phyloP scores from a whole-genome alignment of 2,329 filamentous ascomycete species.

The Penicillium sclerotiorum region DNA sequence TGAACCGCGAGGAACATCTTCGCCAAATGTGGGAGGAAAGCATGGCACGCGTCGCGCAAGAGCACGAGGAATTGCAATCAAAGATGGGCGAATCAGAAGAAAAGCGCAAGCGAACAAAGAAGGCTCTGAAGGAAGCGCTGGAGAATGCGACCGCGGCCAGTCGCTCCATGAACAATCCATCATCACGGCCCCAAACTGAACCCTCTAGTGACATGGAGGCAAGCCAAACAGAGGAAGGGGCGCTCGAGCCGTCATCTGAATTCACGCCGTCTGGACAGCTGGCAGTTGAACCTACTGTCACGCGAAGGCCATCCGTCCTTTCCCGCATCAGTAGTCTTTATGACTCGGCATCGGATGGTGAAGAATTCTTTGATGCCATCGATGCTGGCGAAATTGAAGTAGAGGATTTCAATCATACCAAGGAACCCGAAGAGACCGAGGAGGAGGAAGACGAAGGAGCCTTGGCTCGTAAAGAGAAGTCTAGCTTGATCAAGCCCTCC shows the following conservation, averaged over 20 bases:
- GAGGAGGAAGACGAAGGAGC: slow-evolving; percentile 42
- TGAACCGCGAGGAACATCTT: slow-evolving; percentile 89
- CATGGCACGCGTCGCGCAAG: slow-evolving; percentile 93
- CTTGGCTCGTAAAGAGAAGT: slow-evolving; percentile 52
- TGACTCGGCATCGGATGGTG: slow-evolving; percentile 74
- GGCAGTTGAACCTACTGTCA: slow-evolving; percentile 31
- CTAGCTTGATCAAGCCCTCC: slow-evolving; percentile 70
- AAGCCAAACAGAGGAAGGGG: slow-evolving; percentile 33
- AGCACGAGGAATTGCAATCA: slow-evolving; percentile 88
- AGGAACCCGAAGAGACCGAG: slow-evolving; percentile 50
- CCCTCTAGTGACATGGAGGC: slow-evolving; percentile 36
- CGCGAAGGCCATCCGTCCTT: slow-evolving; percentile 67
- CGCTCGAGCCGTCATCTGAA: slow-evolving; percentile 12
- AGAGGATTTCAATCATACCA: slow-evolving; percentile 59
- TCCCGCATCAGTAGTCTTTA: slow-evolving; percentile 74
- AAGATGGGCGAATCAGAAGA: slow-evolving; percentile 86
- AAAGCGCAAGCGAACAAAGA: slow-evolving; percentile 87
- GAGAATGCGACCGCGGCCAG: slow-evolving; percentile 55
- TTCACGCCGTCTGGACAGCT: slow-evolving; percentile 13
- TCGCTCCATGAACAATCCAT: slow-evolving; percentile 36
- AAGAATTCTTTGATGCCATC: slow-evolving; percentile 97
- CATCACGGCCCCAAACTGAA: slow-evolving; percentile 27
- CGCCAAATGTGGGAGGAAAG: slow-evolving; percentile 98
- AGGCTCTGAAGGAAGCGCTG: slow-evolving; percentile 82
- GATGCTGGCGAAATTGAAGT: slow-evolving; percentile 85